phyloP scores from a whole-genome alignment of 73 alveolate genomes.

The Loxodes magnus region DNA sequence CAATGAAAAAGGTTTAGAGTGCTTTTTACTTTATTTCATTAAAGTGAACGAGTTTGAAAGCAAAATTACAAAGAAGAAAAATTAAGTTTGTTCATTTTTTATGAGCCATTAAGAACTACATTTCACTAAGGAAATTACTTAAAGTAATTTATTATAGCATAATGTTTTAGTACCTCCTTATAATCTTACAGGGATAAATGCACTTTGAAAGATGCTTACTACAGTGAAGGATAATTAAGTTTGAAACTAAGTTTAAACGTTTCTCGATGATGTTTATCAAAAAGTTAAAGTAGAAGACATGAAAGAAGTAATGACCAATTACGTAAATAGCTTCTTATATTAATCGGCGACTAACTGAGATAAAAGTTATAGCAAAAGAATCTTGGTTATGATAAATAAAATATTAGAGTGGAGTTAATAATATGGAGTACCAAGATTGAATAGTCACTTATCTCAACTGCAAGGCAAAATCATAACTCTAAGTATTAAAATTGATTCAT shows the following conservation, averaged over 20 bases:
- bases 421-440: constrained; percentile 70
- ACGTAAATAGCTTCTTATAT: constrained; percentile 4
- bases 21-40: constrained; percentile 51
- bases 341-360: constrained; percentile 17
- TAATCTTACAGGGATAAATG: too few species aligned
- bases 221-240: background rate
- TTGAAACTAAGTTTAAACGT: background rate
- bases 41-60: constrained; percentile 42
- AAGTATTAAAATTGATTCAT: constrained; percentile 20
- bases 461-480: constrained; percentile 34
- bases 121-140: constrained; percentile 16
- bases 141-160: too few species aligned
- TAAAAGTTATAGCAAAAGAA: constrained; percentile 15
- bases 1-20: constrained; percentile 55
- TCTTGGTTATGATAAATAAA: constrained; percentile 38
- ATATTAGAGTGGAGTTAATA: constrained; percentile 53
- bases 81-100: background rate
- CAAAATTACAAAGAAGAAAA: background rate
- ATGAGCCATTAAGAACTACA: background rate
- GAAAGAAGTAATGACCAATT: constrained; percentile 5
- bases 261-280: background rate
- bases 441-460: constrained; percentile 28
- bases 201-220: constrained; percentile 4
- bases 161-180: too few species aligned
- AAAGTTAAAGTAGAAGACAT: background rate